Conservation (phyloP, 2,329 filamentous ascomycete genomes). For the Shiraia bambusicola region DNA sequence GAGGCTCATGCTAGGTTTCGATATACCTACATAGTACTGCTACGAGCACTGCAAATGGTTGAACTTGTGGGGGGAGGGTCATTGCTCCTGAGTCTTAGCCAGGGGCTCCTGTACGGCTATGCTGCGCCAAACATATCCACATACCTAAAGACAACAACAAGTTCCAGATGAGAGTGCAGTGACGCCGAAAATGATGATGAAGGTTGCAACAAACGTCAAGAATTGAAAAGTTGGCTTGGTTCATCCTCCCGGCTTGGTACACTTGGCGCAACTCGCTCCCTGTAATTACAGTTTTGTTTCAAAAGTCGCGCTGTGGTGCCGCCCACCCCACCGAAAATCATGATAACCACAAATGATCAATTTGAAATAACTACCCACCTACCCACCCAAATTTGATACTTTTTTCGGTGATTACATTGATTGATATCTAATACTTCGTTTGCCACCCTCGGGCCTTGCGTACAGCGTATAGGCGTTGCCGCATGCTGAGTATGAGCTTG, state of each 20-base stretch:
- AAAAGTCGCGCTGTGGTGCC: too few relatives aligned
- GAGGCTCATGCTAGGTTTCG: not conserved
- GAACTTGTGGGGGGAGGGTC: too few relatives aligned
- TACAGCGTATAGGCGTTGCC: not conserved
- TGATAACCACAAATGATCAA: too few relatives aligned
- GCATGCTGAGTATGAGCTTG: constrained; percentile 1
- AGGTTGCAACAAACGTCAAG: constrained; percentile 16
- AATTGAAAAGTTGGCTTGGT: constrained; percentile 20
- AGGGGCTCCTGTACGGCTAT: too few relatives aligned
- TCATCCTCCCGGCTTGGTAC: constrained; percentile 25
- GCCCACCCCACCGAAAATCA: too few relatives aligned
- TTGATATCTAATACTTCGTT: constrained; percentile 5
- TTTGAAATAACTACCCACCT: too few relatives aligned
- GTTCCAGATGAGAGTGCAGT: not conserved
- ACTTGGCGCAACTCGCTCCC: constrained; percentile 17
- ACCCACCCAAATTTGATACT: too few relatives aligned
- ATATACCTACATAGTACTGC: not conserved
- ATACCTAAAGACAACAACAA: not conserved
- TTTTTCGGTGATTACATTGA: too few relatives aligned
- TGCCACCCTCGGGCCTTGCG: constrained; percentile 1
- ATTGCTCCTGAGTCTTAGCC: too few relatives aligned
- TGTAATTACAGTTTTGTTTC: too few relatives aligned
- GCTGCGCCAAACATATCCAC: not conserved
- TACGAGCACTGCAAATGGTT: too few relatives aligned
- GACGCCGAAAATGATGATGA: not conserved